Evolutionary conservation across 2,329 filamentous ascomycete genomes (phyloP), one percentile per base, ranked within the genome.

Genomic region (Hypocreales sp.): DNA sequence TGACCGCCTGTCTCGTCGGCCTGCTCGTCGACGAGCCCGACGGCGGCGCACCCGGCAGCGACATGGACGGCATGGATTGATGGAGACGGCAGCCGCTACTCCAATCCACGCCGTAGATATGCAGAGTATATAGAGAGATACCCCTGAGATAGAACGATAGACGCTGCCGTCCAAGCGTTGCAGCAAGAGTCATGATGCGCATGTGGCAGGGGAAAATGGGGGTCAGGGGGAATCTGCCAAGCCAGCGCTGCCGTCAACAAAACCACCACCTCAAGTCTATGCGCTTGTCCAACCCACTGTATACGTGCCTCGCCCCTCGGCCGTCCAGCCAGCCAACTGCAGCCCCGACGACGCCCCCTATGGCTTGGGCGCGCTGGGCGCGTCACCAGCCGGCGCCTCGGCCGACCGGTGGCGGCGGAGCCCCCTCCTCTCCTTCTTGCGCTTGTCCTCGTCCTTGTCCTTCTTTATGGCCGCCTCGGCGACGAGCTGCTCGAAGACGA

Each of bases 401-500:
- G 44, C 40, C 14, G 32, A 35, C 27, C 46, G 42, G 26, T 46
- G 46, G 40, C 55, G 58, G 20, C 51, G 41, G 34, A 60, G 47
- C 22, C 57, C 49, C 36, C 61, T 58, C 40, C 63, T 61, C 41
- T 58, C 57, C 35, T 70, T 61, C 58, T 73, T 66, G 40, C 57
- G 58, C 52, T 72, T 72, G 48, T 83, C 78, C 31, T 80, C 72
- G 44, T 87, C 79, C 50, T 83, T 75, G 45, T 90, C 83, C 57
- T 94, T 93, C 68, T 95, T 95, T 29, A 84, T 79, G 31, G 86
- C 84, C 5, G 87, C 87, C 50, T 98, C 90, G 27, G 90, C 86
- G 53, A 98, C 92, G 30, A 98, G 74, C 55, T 95, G 84, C 53
- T 98, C 90, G 41, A 98, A 98, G 11, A 87, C 86, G 72, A 98